Base-by-base conservation (phyloP, 2,329 filamentous ascomycete genomes). In the Colletotrichum sp. region DNA sequence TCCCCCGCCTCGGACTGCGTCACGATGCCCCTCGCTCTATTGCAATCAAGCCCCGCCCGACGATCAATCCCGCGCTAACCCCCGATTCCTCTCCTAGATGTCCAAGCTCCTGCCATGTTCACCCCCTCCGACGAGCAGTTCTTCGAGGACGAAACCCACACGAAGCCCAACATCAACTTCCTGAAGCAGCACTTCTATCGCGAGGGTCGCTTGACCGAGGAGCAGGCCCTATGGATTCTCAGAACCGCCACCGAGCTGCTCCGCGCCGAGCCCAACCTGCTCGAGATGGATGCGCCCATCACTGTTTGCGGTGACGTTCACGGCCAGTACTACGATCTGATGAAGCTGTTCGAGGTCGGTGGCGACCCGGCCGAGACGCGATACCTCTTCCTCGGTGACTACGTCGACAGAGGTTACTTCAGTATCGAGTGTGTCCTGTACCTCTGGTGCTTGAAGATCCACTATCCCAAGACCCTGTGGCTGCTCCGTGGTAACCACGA, bases 271-370 rank as follows among this genome's bases (percentile, higher is more conserved):
- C 96, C 97, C 78, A 99, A 98, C 85, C 89, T 99, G 78, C 90
- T 99, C 79, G 97, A 99, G 89, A 99, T 99, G 97, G 97, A 99
- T 85, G 97, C 97, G 55, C 97, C 97, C 77, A 99, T 99, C 83
- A 99, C 97, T 12, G 97, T 99, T 66, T 99, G 97, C 82, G 97
- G 97, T 83, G 97, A 99, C 83, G 96, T 99, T 70, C 97, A 99
- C 86, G 97, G 97, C 79, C 97, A 99, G 87, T 99, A 98, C 88
- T 99, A 98, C 85, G 97, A 99, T 85, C 87, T 99, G 83, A 99
- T 99, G 97, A 99, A 99, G 89, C 91, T 99, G 39, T 99, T 99
- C 82, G 97, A 99, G 86, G 97, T 99, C 67, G 97, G 97, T 79
- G 97, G 97, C 78, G 97, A 99, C 85, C 97, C 97, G 55, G 92